These are phyloP conservation scores for Dothiorella sarmentorum DNA, from an alignment of 2,329 filamentous ascomycete genomes.

Conservation along the genomic window DNA sequence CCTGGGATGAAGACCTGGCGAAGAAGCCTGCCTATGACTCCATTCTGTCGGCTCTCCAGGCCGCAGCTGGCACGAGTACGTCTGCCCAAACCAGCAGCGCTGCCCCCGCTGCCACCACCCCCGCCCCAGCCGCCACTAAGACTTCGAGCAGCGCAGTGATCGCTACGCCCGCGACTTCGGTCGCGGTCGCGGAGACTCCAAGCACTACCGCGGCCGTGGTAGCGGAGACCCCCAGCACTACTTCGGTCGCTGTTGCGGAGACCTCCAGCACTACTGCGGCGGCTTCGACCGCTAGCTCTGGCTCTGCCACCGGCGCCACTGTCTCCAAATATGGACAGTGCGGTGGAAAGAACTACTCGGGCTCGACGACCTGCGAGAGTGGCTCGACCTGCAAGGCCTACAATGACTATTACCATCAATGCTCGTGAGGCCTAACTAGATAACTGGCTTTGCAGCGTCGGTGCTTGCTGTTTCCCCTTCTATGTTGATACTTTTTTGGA, in stretches of 20 bases:
- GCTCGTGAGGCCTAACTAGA: conserved; percentile 19
- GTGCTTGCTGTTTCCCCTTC: background rate
- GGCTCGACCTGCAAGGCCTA: conserved; percentile 33
- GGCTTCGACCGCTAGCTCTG: background rate
- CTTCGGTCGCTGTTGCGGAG: too few species aligned
- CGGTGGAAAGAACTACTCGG: conserved; percentile 39
- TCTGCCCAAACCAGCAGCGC: background rate
- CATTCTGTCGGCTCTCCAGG: conserved; percentile 21
- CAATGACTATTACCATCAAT: conserved; percentile 44
- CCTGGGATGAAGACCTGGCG: conserved; percentile 46
- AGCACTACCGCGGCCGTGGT: background rate
- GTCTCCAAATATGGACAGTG: conserved; percentile 37
- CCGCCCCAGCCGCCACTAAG: conserved; percentile 9
- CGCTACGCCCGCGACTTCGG: conserved; percentile 1
- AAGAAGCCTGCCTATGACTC: conserved; percentile 40
- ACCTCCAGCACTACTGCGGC: background rate
- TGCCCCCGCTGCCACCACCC: background rate
- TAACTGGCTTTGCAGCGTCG: background rate
- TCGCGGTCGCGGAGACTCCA: conserved; percentile 7
- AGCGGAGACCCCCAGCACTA: too few species aligned
- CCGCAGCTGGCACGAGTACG: conserved; percentile 9
- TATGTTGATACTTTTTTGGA: conserved; percentile 3
- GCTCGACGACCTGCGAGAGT: conserved; percentile 33
- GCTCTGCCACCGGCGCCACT: conserved; percentile 4
- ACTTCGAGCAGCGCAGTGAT: conserved; percentile 13